Evolutionary conservation across 2,329 filamentous ascomycete genomes (phyloP).

Genomic region (Claviceps fusiformis): DNA sequence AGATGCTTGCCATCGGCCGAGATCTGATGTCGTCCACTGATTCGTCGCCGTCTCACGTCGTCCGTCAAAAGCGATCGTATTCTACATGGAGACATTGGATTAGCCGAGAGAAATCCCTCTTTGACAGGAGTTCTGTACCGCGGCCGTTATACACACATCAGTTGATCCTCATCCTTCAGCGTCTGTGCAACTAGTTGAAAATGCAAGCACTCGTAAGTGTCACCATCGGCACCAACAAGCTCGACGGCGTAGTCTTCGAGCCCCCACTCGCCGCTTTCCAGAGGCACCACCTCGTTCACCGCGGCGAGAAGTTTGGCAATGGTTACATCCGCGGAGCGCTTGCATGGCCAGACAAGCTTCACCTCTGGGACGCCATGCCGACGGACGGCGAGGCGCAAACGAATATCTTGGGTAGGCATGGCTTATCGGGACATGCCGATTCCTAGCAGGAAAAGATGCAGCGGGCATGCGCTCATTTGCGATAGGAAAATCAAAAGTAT

Average conservation of each 20-base stretch:
- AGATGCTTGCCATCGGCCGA: slow-evolving; percentile 64
- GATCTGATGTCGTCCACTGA: slow-evolving; percentile 73
- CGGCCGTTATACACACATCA: slow-evolving; percentile 47
- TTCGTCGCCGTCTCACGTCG: slow-evolving; percentile 57
- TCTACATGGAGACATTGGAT: slow-evolving; percentile 27
- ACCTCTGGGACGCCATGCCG: slow-evolving; percentile 62
- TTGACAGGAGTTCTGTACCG: not conserved
- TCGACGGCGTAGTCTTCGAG: slow-evolving; percentile 84
- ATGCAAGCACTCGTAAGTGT: slow-evolving; percentile 74
- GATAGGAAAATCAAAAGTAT: not conserved
- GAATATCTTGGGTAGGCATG: slow-evolving; percentile 31
- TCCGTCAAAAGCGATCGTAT: slow-evolving; percentile 65
- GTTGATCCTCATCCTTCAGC: slow-evolving; percentile 70
- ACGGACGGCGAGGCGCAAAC: slow-evolving; percentile 59
- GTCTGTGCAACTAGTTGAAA: slow-evolving; percentile 59
- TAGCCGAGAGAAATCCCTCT: not conserved
- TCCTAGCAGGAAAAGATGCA: not conserved
- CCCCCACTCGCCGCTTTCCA: slow-evolving; percentile 73
- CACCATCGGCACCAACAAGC: slow-evolving; percentile 39
- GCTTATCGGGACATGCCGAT: slow-evolving; percentile 13
- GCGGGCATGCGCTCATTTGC: not conserved
- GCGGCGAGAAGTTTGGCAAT: slow-evolving; percentile 64
- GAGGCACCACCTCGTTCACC: slow-evolving; percentile 65
- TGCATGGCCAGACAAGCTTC: slow-evolving; percentile 57
- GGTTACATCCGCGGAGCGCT: slow-evolving; percentile 46